Conservation (phyloP, 306 rosid species). For the Mucuna pruriens region DNA sequence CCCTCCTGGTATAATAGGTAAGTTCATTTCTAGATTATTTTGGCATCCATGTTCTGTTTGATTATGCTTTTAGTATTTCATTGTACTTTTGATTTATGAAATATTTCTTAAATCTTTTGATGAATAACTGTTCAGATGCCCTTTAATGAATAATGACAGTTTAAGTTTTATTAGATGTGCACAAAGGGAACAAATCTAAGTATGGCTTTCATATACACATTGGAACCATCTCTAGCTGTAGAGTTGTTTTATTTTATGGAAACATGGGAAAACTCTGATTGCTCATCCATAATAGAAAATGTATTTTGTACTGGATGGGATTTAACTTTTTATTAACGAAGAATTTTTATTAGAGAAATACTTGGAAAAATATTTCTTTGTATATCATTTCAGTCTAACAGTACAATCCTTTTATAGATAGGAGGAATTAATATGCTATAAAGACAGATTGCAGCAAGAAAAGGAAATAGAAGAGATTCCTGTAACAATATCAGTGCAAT, state of each 20-base stretch:
- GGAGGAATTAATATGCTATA: background rate
- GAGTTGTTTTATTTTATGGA: no score
- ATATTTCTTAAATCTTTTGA: slow-evolving; percentile 28
- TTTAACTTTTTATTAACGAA: background rate
- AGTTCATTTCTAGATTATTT: slow-evolving; percentile 38
- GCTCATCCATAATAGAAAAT: background rate
- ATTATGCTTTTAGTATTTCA: slow-evolving; percentile 9
- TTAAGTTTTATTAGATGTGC: background rate
- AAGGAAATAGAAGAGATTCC: background rate
- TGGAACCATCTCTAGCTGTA: background rate
- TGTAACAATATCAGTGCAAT: background rate
- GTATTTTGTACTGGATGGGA: background rate
- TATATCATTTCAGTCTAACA: background rate
- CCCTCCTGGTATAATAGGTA: slow-evolving; percentile 84
- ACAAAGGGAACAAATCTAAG: slow-evolving; percentile 13
- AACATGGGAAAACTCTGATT: background rate
- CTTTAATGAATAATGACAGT: slow-evolving; percentile 3
- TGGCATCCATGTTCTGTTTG: slow-evolving; percentile 30
- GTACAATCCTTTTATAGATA: background rate
- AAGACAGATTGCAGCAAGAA: background rate
- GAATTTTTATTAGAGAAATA: background rate
- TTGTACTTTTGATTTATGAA: background rate
- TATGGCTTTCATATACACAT: background rate
- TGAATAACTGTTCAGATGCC: slow-evolving; percentile 21
- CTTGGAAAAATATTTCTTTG: no score